These are phyloP conservation scores for Alternaria novae-zelandiae DNA, from an alignment of 2,329 filamentous ascomycete species.

Conservation along the genomic window DNA sequence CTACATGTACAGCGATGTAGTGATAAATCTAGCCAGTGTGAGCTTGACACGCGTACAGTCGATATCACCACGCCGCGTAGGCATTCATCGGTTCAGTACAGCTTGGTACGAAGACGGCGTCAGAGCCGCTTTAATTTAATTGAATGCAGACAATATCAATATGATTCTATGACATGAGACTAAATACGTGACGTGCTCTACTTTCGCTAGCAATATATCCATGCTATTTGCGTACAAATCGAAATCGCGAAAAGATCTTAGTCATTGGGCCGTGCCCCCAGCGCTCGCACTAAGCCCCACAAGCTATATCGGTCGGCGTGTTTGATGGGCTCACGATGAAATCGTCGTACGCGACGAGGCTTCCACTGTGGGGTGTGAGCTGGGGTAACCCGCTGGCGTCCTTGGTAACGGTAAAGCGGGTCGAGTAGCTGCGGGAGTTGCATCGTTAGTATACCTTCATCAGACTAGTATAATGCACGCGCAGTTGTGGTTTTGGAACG, in stretches of 20 bases:
- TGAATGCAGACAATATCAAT: background rate
- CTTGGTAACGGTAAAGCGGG: conserved; percentile 4
- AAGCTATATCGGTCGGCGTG: conserved; percentile 3
- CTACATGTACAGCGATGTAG: background rate
- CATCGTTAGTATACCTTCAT: background rate
- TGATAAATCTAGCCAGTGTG: background rate
- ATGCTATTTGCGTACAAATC: background rate
- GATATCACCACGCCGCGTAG: background rate
- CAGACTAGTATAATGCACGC: background rate
- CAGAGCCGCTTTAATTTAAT: background rate
- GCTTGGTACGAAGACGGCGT: background rate
- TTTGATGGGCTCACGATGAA: background rate
- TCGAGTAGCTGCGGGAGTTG: conserved; percentile 1
- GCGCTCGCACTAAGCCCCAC: background rate
- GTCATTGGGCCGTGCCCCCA: background rate
- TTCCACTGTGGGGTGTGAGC: conserved; percentile 1
- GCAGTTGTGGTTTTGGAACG: background rate
- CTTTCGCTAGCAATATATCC: background rate
- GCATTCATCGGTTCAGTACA: background rate
- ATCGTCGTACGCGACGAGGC: conserved; percentile 3
- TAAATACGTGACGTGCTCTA: background rate
- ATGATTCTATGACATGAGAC: background rate
- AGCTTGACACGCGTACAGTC: background rate
- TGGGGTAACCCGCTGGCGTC: background rate
- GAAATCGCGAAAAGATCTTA: background rate